Conservation (phyloP, 2,329 filamentous ascomycete species). For the Calonectria honghensis region DNA sequence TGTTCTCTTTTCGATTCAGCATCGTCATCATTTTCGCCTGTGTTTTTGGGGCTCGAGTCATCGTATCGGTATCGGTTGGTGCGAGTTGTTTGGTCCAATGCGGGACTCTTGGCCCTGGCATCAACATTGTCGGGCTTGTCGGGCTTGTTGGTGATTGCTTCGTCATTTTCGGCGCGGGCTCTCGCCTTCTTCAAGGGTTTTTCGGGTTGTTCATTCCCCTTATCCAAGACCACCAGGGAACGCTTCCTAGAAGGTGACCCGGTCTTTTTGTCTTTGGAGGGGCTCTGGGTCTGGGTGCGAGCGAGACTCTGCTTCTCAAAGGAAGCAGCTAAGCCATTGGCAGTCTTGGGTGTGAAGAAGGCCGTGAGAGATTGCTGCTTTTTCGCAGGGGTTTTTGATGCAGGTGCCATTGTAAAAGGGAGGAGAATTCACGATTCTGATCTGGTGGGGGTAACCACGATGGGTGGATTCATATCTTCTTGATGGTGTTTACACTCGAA, state of each 20-base stretch:
- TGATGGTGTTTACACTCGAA: slow-evolving; percentile 10
- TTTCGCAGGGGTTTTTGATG: slow-evolving; percentile 68
- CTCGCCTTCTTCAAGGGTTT: slow-evolving; percentile 68
- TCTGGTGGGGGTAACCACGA: slow-evolving; percentile 14
- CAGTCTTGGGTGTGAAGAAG: slow-evolving; percentile 83
- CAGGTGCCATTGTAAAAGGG: slow-evolving; percentile 57
- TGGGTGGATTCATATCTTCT: slow-evolving; percentile 36
- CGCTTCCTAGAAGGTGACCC: slow-evolving; percentile 67
- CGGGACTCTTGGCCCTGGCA: slow-evolving; percentile 35
- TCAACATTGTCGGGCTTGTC: slow-evolving; percentile 34
- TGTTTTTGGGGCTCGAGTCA: slow-evolving; percentile 62
- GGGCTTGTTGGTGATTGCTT: slow-evolving; percentile 57
- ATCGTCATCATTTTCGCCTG: slow-evolving; percentile 67
- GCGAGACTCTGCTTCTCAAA: slow-evolving; percentile 58
- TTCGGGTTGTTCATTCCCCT: slow-evolving; percentile 63
- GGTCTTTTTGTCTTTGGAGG: slow-evolving; percentile 52
- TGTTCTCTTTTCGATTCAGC: slow-evolving; percentile 73
- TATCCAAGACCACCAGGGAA: slow-evolving; percentile 68
- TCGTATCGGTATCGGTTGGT: slow-evolving; percentile 73
- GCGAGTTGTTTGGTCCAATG: slow-evolving; percentile 59
- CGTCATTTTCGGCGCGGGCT: slow-evolving; percentile 60
- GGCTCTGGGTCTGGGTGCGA: slow-evolving; percentile 51
- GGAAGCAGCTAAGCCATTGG: slow-evolving; percentile 66
- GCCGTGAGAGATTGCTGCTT: slow-evolving; percentile 90
- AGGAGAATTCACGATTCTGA: not conserved